These are phyloP conservation scores for Dimocarpus longan DNA, from an alignment of 345 rosid species.

Conservation along the genomic window DNA sequence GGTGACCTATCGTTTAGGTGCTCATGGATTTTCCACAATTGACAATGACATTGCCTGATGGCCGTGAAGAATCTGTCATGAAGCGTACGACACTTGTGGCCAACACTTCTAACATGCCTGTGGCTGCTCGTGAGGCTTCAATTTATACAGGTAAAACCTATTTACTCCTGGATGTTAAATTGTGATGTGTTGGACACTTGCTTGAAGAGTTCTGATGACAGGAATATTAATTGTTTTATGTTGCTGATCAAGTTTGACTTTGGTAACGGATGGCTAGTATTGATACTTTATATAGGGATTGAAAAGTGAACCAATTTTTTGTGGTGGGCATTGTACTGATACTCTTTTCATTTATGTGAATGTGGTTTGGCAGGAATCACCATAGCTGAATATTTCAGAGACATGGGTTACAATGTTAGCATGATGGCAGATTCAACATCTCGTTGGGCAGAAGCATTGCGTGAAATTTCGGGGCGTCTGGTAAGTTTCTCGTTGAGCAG, in stretches of 20 bases:
- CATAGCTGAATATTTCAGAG: conserved; percentile 98
- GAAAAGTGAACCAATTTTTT: background rate
- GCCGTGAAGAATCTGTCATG: conserved; percentile 99
- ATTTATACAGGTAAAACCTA: conserved; percentile 79
- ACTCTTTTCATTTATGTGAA: conserved; percentile 7
- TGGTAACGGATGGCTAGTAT: background rate
- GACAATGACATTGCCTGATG: conserved; percentile 99
- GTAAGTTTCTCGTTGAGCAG: conserved; percentile 39
- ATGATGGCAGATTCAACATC: conserved; percentile 99
- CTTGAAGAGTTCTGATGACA: background rate
- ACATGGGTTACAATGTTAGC: conserved; percentile 98
- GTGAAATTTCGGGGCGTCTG: conserved; percentile 99
- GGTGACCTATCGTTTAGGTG: conserved; percentile 51
- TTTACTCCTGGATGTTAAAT: background rate
- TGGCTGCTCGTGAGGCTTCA: conserved; percentile 99
- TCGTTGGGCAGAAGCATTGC: conserved; percentile 99
- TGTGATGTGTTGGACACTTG: background rate
- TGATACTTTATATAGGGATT: background rate
- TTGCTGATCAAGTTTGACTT: background rate
- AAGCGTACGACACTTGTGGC: conserved; percentile 99
- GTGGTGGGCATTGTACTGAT: background rate
- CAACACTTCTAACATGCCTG: conserved; percentile 99
- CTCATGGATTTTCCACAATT: conserved; percentile 99
- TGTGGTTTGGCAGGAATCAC: conserved; percentile 73
- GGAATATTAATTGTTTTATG: background rate